Conservation (phyloP, 768 basidiomycete genomes). For the Calocybe gangraenosa region DNA sequence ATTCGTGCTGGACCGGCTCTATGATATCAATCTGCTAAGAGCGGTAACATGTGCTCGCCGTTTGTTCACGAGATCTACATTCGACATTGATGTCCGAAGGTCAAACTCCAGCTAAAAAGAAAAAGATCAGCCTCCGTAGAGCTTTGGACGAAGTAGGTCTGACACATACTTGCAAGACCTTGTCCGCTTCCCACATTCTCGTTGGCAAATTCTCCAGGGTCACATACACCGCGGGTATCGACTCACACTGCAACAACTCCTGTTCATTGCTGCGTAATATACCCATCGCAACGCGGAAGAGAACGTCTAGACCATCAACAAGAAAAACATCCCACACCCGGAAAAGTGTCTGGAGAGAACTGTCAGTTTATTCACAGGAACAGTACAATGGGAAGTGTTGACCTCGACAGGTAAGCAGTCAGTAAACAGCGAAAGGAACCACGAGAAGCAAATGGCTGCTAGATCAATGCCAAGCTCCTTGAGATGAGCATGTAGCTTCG, state of each 20-base stretch:
- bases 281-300: slow-evolving; percentile 86
- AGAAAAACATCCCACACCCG: slow-evolving; percentile 96
- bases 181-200: slow-evolving; percentile 91
- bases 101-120: slow-evolving; percentile 50
- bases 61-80: slow-evolving; percentile 52
- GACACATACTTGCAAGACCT: slow-evolving; percentile 72
- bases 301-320: slow-evolving; percentile 86
- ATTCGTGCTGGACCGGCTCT: too few species aligned
- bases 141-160: neutral
- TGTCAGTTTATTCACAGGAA: neutral
- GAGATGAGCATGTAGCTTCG: slow-evolving; percentile 74
- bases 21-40: slow-evolving; percentile 38
- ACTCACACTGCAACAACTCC: slow-evolving; percentile 80
- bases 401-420: slow-evolving; percentile 96
- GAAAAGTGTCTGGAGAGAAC: slow-evolving; percentile 70
- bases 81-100: slow-evolving; percentile 45
- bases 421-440: slow-evolving; percentile 96
- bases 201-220: slow-evolving; percentile 87
- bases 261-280: slow-evolving; percentile 81
- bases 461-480: slow-evolving; percentile 83
- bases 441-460: slow-evolving; percentile 94
- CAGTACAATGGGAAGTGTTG: neutral
- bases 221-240: slow-evolving; percentile 86
- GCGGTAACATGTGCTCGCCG: slow-evolving; percentile 47
- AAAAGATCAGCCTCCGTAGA: slow-evolving; percentile 1